A percentile compares a stretch with the other conserved stretches of the same genome.
Conservation (phyloP, 768 basidiomycete species). For the Lactifluus pinguis region DNA sequence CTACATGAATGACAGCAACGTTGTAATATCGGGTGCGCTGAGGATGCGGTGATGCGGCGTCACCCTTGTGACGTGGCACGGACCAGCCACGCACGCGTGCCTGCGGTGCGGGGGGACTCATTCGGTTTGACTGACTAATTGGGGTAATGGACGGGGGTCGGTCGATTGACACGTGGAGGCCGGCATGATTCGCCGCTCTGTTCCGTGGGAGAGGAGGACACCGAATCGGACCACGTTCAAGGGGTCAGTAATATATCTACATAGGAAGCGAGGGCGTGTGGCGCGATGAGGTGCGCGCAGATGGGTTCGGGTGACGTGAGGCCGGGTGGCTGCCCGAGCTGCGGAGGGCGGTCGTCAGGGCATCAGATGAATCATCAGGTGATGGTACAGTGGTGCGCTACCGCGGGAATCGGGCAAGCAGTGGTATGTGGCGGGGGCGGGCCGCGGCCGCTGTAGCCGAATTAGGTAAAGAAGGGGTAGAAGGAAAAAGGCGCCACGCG, state of each 20-base stretch:
- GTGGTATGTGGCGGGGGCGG: constrained; percentile 7
- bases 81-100: constrained; percentile 6
- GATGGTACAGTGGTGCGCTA: constrained; percentile 1
- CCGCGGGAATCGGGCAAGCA: constrained; percentile 3
- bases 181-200: not conserved
- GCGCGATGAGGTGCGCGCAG: constrained; percentile 8
- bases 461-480: constrained; percentile 9
- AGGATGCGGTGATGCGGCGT: constrained; percentile 17
- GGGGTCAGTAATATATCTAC: constrained; percentile 6
- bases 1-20: constrained; percentile 11
- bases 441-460: constrained; percentile 14
- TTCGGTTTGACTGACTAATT: constrained; percentile 2
- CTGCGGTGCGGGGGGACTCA: not conserved
- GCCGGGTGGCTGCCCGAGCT: constrained; percentile 5
- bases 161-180: constrained; percentile 6
- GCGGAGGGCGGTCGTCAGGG: constrained; percentile 11
- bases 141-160: not conserved
- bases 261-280: constrained; percentile 14
- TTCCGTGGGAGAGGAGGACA: not conserved
- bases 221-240: constrained; percentile 5
- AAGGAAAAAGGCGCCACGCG: constrained; percentile 15
- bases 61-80: constrained; percentile 14
- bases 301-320: constrained; percentile 7
- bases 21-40: constrained; percentile 15
- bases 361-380: constrained; percentile 13